These are phyloP conservation scores for Euphorbia celastroides DNA, from an alignment of 441 rosid species.

Conservation along the genomic window DNA sequence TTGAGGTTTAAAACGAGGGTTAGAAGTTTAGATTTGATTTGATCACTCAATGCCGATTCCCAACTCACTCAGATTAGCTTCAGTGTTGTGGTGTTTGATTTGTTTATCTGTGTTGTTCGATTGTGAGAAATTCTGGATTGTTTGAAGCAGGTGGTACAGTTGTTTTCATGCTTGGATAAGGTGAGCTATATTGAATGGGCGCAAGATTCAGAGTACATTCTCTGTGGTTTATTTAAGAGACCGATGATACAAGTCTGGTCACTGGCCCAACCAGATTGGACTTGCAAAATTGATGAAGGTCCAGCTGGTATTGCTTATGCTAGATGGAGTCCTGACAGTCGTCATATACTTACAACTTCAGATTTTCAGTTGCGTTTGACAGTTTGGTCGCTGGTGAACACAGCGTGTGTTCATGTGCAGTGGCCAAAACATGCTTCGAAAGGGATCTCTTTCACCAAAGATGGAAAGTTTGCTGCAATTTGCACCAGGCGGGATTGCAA, in stretches of 20 bases:
- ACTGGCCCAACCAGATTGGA: constrained; percentile 90
- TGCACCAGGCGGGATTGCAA: constrained; percentile 95
- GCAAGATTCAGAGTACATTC: constrained; percentile 86
- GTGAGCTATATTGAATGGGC: constrained; percentile 99
- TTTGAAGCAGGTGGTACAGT: constrained; percentile 80
- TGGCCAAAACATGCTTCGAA: constrained; percentile 94
- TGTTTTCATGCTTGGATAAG: constrained; percentile 96
- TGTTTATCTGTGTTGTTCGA: background rate
- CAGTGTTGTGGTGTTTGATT: background rate
- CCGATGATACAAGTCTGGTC: constrained; percentile 99
- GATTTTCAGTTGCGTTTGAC: constrained; percentile 88
- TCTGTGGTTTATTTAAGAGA: constrained; percentile 82
- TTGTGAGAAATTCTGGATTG: constrained; percentile 9
- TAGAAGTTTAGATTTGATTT: background rate
- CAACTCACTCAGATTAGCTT: background rate
- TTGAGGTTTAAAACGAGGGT: background rate
- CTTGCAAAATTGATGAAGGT: constrained; percentile 97
- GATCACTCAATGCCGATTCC: background rate
- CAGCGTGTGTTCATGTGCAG: constrained; percentile 93
- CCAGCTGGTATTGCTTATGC: constrained; percentile 96
- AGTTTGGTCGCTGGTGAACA: constrained; percentile 91
- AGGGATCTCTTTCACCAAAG: constrained; percentile 76
- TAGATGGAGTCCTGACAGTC: constrained; percentile 98
- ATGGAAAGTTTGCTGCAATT: constrained; percentile 85
- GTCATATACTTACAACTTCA: constrained; percentile 89